Base-by-base conservation (phyloP, 108 stramenopile species). In the Thalassiosira profunda region DNA sequence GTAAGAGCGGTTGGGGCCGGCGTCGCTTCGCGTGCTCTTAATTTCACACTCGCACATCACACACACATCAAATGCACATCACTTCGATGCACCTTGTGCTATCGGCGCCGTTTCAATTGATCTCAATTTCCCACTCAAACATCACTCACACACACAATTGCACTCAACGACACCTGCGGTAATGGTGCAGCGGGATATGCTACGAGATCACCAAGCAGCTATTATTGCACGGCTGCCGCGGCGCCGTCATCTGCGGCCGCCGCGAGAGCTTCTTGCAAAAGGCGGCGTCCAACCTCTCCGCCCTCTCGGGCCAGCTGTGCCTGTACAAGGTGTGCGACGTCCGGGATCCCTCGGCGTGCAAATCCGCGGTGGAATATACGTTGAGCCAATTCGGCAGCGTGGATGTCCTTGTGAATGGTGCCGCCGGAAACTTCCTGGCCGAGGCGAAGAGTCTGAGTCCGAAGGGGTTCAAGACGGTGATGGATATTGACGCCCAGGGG, bases 391-490 rank as follows among this genome's bases (percentile, higher is more conserved):
- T 77, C 76, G 91, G 91, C 12, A 62, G 73, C 42, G 60, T 93
- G n/a, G 90, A 89, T 79, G 89, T 96, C 63, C 56, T 96, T 29
- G 77, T 96, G 14, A 93, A 96, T 67, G 91, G 88, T 15, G 97
- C 97, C 1, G 97, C 97, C 1, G 97, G 97, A 30, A 97, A 97
- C 63, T 97, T 97, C 72, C 72, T 97, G 12, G 86, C 93, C 2
- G 83, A 88, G 48, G 97, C 94, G 3, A 71, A 87, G 46, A 79
- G 76, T 42, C 72, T 97, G 31, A 81, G 60, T 29, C 93, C 95
- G n/a, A 96, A 96, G 74, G 96, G 92, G 31, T 91, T 89, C 74
- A 81, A 85, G 25, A 97, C 97, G 29, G 97, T 97, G 2, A 89
- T 97, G 91, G 94, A 94, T 18, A 97, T 97, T 48, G 97, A 97